These are phyloP conservation scores for Paracamarosporium sp. DNA, from an alignment of 2,329 filamentous ascomycete genomes.

Conservation along the genomic window DNA sequence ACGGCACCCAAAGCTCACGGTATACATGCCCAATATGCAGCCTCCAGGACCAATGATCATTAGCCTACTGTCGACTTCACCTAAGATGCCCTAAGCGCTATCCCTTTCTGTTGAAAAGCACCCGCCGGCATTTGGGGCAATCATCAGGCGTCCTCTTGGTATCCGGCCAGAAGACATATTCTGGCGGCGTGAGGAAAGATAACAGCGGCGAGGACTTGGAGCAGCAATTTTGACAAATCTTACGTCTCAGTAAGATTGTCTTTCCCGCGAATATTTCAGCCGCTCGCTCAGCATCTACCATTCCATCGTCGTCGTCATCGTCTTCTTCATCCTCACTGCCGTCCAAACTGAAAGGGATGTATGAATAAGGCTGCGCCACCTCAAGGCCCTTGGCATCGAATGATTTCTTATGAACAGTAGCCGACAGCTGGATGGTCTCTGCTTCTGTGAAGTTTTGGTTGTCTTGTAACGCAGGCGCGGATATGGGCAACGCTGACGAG, in stretches of 20 bases:
- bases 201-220: not conserved
- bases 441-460: no score
- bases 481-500: not conserved
- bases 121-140: conserved; percentile 4
- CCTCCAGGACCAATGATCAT: no score
- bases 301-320: not conserved
- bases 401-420: not conserved
- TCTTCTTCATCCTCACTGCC: not conserved
- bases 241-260: not conserved
- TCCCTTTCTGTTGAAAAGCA: conserved; percentile 12
- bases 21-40: no score
- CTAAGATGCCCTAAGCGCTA: not conserved
- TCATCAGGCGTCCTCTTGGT: not conserved
- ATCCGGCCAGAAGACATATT: conserved; percentile 13
- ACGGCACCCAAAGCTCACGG: no score
- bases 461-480: not conserved
- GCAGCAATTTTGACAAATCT: not conserved
- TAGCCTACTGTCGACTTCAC: not conserved
- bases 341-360: not conserved
- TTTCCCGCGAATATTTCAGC: not conserved
- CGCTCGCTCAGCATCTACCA: not conserved
- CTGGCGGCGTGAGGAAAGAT: not conserved
- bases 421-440: not conserved
- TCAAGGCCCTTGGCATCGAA: not conserved
- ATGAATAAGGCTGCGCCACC: not conserved